These are phyloP conservation scores for Mortierella sp. DNA, from an alignment of 371 early-diverging fungal genomes.

Conservation along the genomic window DNA sequence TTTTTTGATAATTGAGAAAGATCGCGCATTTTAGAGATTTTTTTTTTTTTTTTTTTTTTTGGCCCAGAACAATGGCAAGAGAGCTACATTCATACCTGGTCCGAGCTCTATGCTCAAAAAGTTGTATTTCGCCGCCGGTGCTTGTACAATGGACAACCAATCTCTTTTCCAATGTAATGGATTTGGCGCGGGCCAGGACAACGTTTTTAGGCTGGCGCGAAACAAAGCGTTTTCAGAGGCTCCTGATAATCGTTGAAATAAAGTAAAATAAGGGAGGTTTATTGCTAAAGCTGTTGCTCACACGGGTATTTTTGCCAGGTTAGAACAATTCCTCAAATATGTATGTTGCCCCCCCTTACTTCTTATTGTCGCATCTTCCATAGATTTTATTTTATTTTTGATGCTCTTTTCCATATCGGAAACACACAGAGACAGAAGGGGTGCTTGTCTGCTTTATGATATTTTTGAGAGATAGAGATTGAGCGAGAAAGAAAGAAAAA, in stretches of 20 bases:
- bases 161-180: too few relatives aligned
- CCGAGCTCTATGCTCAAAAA: too few relatives aligned
- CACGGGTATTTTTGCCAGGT: slow-evolving; percentile 5
- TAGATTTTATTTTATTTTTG: slow-evolving; percentile 4
- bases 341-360: background rate
- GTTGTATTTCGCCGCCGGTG: too few relatives aligned
- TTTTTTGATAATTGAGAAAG: too few relatives aligned
- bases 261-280: background rate
- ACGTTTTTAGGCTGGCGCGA: too few relatives aligned
- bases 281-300: background rate
- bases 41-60: too few relatives aligned
- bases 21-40: too few relatives aligned
- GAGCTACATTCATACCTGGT: too few relatives aligned
- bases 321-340: background rate
- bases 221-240: background rate
- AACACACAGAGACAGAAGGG: background rate
- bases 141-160: too few relatives aligned
- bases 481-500: background rate
- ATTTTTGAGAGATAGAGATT: background rate
- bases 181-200: too few relatives aligned
- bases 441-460: background rate
- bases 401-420: background rate
- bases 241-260: background rate
- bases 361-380: background rate
- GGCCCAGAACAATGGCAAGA: too few relatives aligned